These are phyloP conservation scores for Linnemannia schmuckeri DNA, from an alignment of 192 early-diverging fungal genomes.

Conservation along the genomic window DNA sequence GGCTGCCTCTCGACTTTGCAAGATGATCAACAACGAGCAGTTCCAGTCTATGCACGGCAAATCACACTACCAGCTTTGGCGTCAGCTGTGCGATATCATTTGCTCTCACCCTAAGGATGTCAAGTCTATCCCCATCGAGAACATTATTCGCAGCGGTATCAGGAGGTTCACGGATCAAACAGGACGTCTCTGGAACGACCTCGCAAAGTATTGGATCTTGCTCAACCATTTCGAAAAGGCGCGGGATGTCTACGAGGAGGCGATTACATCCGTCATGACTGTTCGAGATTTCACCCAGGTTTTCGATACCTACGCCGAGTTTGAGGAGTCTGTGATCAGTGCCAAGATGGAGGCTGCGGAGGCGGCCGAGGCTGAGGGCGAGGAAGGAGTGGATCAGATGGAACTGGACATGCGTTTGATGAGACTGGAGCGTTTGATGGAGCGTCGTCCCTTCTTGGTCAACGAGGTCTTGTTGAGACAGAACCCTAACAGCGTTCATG, in stretches of 20 bases:
- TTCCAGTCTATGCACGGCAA: constrained; percentile 78
- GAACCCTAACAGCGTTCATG: constrained; percentile 89
- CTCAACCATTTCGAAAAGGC: constrained; percentile 86
- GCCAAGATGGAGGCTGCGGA: constrained; percentile 80
- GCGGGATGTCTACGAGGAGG: constrained; percentile 96
- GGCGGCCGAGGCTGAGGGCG: constrained; percentile 65
- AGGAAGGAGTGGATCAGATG: constrained; percentile 62
- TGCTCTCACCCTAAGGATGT: constrained; percentile 78
- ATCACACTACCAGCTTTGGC: constrained; percentile 84
- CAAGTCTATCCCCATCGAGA: constrained; percentile 80
- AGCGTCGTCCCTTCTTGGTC: constrained; percentile 91
- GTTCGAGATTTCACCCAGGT: constrained; percentile 95
- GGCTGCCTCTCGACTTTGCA: constrained; percentile 80
- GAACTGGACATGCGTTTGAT: constrained; percentile 87
- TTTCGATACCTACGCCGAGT: constrained; percentile 96
- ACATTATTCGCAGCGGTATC: constrained; percentile 89
- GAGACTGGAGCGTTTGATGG: constrained; percentile 92
- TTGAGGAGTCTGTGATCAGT: constrained; percentile 86
- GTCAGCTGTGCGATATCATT: constrained; percentile 85
- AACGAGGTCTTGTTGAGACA: constrained; percentile 94
- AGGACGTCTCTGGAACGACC: constrained; percentile 88
- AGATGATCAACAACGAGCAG: constrained; percentile 79
- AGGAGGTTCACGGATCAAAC: constrained; percentile 84
- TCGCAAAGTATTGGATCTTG: constrained; percentile 87
- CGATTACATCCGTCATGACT: constrained; percentile 79